Conservation (phyloP, 2,329 filamentous ascomycete species). For the Paraphaeosphaeria sporulosa region DNA sequence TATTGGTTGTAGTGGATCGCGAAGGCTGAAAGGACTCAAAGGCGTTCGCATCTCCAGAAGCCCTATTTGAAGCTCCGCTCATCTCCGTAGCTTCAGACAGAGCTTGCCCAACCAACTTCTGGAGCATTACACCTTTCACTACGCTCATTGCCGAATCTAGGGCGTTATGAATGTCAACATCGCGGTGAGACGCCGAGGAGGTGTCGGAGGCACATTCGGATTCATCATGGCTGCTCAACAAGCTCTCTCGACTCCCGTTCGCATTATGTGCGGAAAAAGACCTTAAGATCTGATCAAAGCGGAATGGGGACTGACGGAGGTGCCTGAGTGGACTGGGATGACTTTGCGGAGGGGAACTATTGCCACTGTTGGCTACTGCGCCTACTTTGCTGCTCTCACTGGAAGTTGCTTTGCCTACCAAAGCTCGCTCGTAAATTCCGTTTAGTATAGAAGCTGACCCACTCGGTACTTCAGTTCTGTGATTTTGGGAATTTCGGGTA, state of each 20-base stretch:
- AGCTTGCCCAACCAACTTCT: constrained; percentile 2
- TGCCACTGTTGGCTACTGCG: neutral
- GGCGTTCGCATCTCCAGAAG: neutral
- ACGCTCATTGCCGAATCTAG: neutral
- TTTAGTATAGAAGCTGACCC: too few relatives aligned
- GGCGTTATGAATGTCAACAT: neutral
- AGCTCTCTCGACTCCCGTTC: neutral
- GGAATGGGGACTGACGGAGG: too few relatives aligned
- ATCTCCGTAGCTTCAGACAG: constrained; percentile 7
- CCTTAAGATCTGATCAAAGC: neutral
- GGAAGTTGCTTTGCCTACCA: too few relatives aligned
- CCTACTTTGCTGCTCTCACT: too few relatives aligned
- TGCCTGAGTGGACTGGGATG: too few relatives aligned
- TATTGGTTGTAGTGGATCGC: neutral
- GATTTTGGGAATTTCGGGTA: too few relatives aligned
- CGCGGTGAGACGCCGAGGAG: neutral
- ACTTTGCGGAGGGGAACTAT: neutral
- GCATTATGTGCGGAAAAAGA: neutral
- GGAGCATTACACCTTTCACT: constrained; percentile 13
- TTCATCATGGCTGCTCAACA: neutral
- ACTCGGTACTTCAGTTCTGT: too few relatives aligned
- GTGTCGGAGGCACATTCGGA: neutral
- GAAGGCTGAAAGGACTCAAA: too few relatives aligned
- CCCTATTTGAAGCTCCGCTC: neutral
- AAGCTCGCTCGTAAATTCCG: too few relatives aligned